phyloP scores from a whole-genome alignment of 176 grass and related monocot species.

The Typha latifolia region DNA sequence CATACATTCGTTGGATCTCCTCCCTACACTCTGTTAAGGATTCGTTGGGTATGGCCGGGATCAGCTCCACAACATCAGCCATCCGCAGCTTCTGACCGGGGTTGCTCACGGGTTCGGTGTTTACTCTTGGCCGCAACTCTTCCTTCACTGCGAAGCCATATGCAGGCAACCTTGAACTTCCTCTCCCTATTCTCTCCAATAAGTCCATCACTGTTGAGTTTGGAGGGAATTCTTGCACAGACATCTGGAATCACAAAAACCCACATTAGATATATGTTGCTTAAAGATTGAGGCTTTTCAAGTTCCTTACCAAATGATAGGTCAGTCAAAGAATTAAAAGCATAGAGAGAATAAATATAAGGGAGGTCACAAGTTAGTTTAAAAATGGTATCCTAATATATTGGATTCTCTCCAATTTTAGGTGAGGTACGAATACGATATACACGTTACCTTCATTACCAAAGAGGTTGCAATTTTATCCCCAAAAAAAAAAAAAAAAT shows the following conservation, averaged over 20 bases:
- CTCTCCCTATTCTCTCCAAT: constrained; percentile 26
- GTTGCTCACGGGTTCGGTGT: constrained; percentile 30
- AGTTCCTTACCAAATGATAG: not conserved
- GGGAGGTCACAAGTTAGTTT: not conserved
- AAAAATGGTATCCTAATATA: no score
- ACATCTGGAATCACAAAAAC: constrained; percentile 41
- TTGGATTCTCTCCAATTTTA: no score
- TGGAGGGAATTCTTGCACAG: constrained; percentile 41
- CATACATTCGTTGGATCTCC: constrained; percentile 38
- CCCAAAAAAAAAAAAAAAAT: no score
- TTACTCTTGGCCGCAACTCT: constrained; percentile 30
- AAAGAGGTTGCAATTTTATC: no score
- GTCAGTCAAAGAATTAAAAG: no score
- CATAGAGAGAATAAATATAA: not conserved
- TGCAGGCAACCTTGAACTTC: not conserved
- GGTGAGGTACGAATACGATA: no score
- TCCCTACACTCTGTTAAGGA: constrained; percentile 25
- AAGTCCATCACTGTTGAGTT: constrained; percentile 37
- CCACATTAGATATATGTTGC: constrained; percentile 9
- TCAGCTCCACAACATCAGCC: constrained; percentile 50
- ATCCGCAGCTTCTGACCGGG: constrained; percentile 39
- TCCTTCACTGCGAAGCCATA: constrained; percentile 19
- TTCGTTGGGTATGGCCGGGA: constrained; percentile 28
- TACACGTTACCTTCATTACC: no score
- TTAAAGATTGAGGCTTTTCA: not conserved